Evolutionary conservation across 306 rosid species (phyloP), one percentile per base, ranked within the genome.

Genomic region (Dryas alaskensis): DNA sequence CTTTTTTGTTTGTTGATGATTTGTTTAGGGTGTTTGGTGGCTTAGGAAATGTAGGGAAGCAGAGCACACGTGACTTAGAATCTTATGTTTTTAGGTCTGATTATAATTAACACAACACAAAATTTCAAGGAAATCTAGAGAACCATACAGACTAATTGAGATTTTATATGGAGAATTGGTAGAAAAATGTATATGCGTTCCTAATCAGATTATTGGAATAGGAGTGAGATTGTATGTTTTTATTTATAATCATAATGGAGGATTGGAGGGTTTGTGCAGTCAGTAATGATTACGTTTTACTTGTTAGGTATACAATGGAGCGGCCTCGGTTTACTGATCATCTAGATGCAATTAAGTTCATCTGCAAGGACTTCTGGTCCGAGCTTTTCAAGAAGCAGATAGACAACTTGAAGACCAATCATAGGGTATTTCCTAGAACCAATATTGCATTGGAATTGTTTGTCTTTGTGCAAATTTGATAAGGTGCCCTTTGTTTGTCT

Each of bases 331-430:
- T 94, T 80, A 84, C 85, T 65, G 99, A 92, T 77, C 97, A 88
- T 87, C 80, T 94, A 5, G 99, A 94, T 83, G 97, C 99, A 5
- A 94, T 92, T 65, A 94, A 94, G 85, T 94, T 94, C 85, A 92
- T 94, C 77, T 94, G 99, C 86, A 94, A 94, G 86, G 99, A 94
- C 84, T 94, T 94, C 76, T 94, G 96, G 99, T 92, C 93, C 53
- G 99, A 94, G 86, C 92, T 94, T 59, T 94, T 94, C 80, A 94
- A 94, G 89, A 94, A 94, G 90, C 99, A 94, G 75, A 92, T 94
- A 59, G 99, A 94, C 84, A 92, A 94, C 84, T 88, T 94, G 85
- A 94, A 94, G 89, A 94, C 97, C 67, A 94, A 94, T 58, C 96
- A 92, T 81, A 88, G 92, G 79, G 96, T 90, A 84, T 73, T 77